Evolutionary conservation across 2,329 filamentous ascomycete species (phyloP), one percentile per base, ranked within the genome.

Genomic region (Coleophoma cylindrospora): DNA sequence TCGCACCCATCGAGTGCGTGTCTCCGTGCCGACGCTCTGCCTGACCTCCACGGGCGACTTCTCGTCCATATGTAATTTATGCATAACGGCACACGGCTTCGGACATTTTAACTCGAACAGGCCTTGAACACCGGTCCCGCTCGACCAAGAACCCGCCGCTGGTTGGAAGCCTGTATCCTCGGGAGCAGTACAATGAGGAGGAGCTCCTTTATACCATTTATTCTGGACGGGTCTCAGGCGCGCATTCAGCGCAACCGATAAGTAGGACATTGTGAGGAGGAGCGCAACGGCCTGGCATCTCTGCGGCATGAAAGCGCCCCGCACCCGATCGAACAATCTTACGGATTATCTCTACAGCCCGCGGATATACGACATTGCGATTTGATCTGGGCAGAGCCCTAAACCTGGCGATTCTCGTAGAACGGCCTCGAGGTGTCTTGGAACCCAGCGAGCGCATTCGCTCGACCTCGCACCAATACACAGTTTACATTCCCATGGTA

Each of bases 121-220:
- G 41, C n/a, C 22, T 17, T 17, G 8, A 13, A 44, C 12, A n/a
- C 41, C 41, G 41, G 41, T 44, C 41, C 41, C 41, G 32, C 41
- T 44, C 19, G 40, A 41, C 41, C 41, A 44, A 27, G 41, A 44
- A 22, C 22, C 13, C 19, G 36, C 47, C 53, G 45, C 53, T 33
- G 43, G 34, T 45, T 43, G 49, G 32, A 48, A 34, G 40, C 48
- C 34, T 49, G 44, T 45, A 47, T 41, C 50, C 44, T 54, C 57
- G 54, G 52, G 15, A 44, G 41, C 40, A 44, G 41, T 57, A 63
- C 19, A 19, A 19, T 58, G 47, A 64, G 64, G 61, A 63, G 45
- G 60, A 60, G 53, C 58, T 54, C 55, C 58, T 43, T 48, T 47
- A 54, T 51, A 50, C 6, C 7, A 27, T 27, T 27, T 27, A 27